phyloP scores from a whole-genome alignment of 805 yeast genomes.

The Maudiozyma pseudohumilis region DNA sequence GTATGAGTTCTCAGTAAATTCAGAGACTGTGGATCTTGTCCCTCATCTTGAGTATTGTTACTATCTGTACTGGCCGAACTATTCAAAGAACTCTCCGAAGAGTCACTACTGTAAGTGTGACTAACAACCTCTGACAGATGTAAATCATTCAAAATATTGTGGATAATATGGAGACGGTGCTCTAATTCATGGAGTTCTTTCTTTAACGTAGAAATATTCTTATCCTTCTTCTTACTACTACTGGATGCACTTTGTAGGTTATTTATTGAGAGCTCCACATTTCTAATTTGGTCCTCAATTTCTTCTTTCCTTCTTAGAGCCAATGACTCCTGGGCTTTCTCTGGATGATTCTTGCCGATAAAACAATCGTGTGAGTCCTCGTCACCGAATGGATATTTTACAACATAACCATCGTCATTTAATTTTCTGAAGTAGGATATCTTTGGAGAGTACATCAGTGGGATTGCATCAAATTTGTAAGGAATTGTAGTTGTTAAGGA shows the following conservation, averaged over 20 bases:
- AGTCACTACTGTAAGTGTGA: constrained; percentile 10
- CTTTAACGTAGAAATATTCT: constrained; percentile 11
- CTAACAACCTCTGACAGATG: constrained; percentile 19
- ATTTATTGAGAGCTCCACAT: constrained; percentile 8
- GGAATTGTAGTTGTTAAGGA: constrained; percentile 35
- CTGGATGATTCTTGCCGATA: constrained; percentile 45
- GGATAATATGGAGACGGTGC: constrained; percentile 26
- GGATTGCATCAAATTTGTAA: constrained; percentile 33
- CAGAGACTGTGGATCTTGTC: background rate
- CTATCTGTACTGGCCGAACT: constrained; percentile 8
- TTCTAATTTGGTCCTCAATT: constrained; percentile 32
- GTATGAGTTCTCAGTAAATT: constrained; percentile 16
- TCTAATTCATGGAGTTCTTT: constrained; percentile 25
- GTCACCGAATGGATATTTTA: constrained; percentile 49
- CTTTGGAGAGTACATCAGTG: constrained; percentile 45
- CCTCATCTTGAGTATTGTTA: constrained; percentile 6
- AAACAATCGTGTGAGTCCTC: constrained; percentile 45
- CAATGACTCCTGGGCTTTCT: constrained; percentile 40
- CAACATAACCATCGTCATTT: constrained; percentile 34
- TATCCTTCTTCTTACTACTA: constrained; percentile 1
- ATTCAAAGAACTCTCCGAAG: background rate
- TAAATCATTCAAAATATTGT: constrained; percentile 26
- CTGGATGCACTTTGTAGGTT: constrained; percentile 2
- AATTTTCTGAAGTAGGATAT: constrained; percentile 51
- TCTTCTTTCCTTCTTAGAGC: constrained; percentile 33